Percentiles rank a stretch among this genome's conserved stretches.
Conservation (phyloP, 1,139 yeast genomes). For the Scheffersomyces illinoinensis region DNA sequence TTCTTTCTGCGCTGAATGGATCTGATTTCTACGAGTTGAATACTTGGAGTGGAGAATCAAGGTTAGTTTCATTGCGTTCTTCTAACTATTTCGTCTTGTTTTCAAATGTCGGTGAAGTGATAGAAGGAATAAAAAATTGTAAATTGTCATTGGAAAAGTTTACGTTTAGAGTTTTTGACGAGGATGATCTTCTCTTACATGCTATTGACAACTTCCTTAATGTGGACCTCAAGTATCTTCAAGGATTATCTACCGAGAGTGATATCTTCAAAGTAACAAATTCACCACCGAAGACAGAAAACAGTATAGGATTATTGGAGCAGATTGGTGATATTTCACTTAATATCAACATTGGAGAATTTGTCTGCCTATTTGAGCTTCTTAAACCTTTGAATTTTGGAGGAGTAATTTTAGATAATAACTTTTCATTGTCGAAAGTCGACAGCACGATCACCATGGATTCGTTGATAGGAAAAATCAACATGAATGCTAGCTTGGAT, state of each 20-base stretch:
- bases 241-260: background rate
- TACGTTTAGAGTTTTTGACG: constrained; percentile 14
- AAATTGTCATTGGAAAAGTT: constrained; percentile 12
- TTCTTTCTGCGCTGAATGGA: constrained; percentile 10
- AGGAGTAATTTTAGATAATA: constrained; percentile 19
- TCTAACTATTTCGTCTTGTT: constrained; percentile 9
- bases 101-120: constrained; percentile 17
- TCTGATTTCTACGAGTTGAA: constrained; percentile 6
- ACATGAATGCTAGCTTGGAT: constrained; percentile 12
- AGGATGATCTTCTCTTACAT: constrained; percentile 4
- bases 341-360: constrained; percentile 10
- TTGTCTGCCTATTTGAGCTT: constrained; percentile 12
- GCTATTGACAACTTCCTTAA: constrained; percentile 10
- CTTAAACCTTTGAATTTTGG: constrained; percentile 16
- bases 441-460: constrained; percentile 18
- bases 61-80: constrained; percentile 8
- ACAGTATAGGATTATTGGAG: constrained; percentile 5
- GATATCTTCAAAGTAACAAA: background rate
- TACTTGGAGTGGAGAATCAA: constrained; percentile 8
- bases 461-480: constrained; percentile 22
- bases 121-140: constrained; percentile 13
- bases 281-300: background rate
- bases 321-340: constrained; percentile 17
- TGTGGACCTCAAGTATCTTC: constrained; percentile 18
- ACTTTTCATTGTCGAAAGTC: constrained; percentile 12